Evolutionary conservation across 2,329 filamentous ascomycete genomes (phyloP).

Genomic region (Xylariaceae sp.): DNA sequence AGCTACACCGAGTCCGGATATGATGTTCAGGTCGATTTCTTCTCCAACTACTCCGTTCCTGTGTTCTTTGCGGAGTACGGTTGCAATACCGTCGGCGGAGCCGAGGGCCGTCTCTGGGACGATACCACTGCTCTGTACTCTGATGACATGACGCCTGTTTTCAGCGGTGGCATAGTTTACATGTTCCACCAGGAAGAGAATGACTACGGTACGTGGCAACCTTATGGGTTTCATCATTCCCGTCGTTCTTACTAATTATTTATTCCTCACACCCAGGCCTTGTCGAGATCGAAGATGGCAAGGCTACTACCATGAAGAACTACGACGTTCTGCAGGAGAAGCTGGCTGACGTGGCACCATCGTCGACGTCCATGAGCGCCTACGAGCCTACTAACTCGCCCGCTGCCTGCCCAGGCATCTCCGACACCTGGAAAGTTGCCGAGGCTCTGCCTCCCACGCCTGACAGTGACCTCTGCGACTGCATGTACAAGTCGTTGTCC

Average conservation of each 20-base stretch:
- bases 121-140: slow-evolving; percentile 67
- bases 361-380: slow-evolving; percentile 50
- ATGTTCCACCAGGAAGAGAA: slow-evolving; percentile 78
- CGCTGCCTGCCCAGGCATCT: slow-evolving; percentile 58
- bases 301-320: slow-evolving; percentile 56
- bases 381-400: slow-evolving; percentile 64
- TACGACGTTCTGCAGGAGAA: slow-evolving; percentile 60
- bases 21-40: slow-evolving; percentile 66
- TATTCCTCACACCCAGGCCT: slow-evolving; percentile 34
- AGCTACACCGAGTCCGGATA: slow-evolving; percentile 64
- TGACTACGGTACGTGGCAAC: slow-evolving; percentile 50
- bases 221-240: too few relatives aligned
- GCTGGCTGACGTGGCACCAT: slow-evolving; percentile 57
- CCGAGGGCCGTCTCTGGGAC: slow-evolving; percentile 61
- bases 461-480: slow-evolving; percentile 64
- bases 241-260: too few relatives aligned
- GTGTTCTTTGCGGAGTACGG: slow-evolving; percentile 82
- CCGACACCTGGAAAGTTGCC: slow-evolving; percentile 55
- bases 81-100: slow-evolving; percentile 55
- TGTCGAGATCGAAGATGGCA: slow-evolving; percentile 46
- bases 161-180: slow-evolving; percentile 79
- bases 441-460: slow-evolving; percentile 65
- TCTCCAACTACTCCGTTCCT: slow-evolving; percentile 67
- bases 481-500: slow-evolving; percentile 63
- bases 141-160: slow-evolving; percentile 63